These are phyloP conservation scores for Colletotrichum nymphaeae DNA, from an alignment of 2,329 filamentous ascomycete genomes.

Conservation along the genomic window DNA sequence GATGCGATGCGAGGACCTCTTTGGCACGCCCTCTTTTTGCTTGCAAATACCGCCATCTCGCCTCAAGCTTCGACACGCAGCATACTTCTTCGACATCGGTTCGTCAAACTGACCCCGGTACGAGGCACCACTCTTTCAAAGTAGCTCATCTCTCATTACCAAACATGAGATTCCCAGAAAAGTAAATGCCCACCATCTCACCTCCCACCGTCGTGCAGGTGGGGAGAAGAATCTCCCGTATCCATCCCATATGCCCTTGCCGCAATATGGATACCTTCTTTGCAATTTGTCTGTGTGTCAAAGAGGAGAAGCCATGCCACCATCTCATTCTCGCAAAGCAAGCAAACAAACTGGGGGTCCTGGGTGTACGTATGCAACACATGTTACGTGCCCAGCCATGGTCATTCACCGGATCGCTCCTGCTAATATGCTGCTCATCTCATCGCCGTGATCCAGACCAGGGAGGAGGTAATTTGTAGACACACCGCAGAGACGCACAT, in stretches of 20 bases:
- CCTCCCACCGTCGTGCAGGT: neutral
- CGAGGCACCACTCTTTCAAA: neutral
- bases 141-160: neutral
- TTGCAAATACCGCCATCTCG: neutral
- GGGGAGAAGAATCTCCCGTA: neutral
- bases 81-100: neutral
- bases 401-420: too few relatives aligned
- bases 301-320: too few relatives aligned
- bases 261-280: too few relatives aligned
- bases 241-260: neutral
- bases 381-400: too few relatives aligned
- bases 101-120: too few relatives aligned
- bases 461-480: too few relatives aligned
- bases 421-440: too few relatives aligned
- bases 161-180: neutral
- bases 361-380: too few relatives aligned
- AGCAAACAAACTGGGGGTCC: too few relatives aligned
- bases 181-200: constrained; percentile 7
- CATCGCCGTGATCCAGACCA: too few relatives aligned
- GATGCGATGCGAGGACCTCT: neutral
- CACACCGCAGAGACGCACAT: neutral
- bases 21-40: neutral
- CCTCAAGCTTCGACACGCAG: neutral
- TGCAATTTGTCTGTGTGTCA: too few relatives aligned
- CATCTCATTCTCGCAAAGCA: too few relatives aligned